A percentile compares a stretch with the other conserved stretches of the same genome.
phyloP scores from a whole-genome alignment of 345 rosid genomes.

The Syzygium jambos region DNA sequence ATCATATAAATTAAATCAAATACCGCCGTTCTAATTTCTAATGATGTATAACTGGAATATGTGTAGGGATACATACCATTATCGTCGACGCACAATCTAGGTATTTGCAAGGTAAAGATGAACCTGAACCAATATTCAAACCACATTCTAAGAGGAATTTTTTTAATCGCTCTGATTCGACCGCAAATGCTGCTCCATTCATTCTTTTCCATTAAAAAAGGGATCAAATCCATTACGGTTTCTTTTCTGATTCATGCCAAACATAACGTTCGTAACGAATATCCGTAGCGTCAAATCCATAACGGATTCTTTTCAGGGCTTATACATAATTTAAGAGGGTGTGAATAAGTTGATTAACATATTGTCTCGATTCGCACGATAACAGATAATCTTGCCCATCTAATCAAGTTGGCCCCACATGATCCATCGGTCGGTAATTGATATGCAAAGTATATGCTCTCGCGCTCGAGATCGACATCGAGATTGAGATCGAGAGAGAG shows the following conservation, averaged over 20 bases:
- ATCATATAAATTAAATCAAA: no score
- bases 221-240: background rate
- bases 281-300: background rate
- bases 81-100: no score
- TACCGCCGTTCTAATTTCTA: no score
- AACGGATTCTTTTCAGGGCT: background rate
- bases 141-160: no score
- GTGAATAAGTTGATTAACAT: background rate
- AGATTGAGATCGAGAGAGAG: background rate
- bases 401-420: background rate
- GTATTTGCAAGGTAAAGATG: no score
- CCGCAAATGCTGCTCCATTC: background rate
- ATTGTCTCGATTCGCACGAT: background rate
- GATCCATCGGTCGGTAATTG: background rate
- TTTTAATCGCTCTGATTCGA: background rate
- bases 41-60: no score
- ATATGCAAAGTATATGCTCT: background rate
- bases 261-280: background rate
- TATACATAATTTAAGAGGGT: background rate
- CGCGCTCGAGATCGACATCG: background rate
- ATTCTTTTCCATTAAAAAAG: background rate
- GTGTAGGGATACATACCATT: no score
- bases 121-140: no score
- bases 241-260: background rate
- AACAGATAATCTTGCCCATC: background rate